Conservation (phyloP, 2,329 filamentous ascomycete species). For the Fusarium zealandicum region DNA sequence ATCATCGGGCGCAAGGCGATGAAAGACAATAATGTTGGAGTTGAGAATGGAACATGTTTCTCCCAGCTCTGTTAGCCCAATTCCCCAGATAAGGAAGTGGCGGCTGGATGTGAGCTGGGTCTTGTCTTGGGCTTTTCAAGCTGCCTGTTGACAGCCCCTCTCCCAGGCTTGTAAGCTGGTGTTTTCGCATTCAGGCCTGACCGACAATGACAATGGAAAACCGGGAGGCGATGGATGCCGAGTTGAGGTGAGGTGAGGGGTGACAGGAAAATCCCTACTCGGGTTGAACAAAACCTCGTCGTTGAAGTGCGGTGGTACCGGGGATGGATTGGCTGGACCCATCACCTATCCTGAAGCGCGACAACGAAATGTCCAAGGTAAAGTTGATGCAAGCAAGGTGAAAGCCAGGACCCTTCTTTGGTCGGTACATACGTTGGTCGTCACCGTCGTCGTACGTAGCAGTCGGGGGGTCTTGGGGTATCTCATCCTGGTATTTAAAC, state of each 20-base stretch:
- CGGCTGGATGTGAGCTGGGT: slow-evolving; percentile 25
- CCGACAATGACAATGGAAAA: slow-evolving; percentile 13
- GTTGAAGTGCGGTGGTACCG: slow-evolving; percentile 24
- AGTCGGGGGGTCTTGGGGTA: slow-evolving; percentile 10
- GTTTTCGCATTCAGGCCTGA: background rate
- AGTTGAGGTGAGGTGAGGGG: slow-evolving; percentile 16
- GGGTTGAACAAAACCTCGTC: slow-evolving; percentile 6
- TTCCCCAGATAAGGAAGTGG: slow-evolving; percentile 22
- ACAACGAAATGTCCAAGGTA: slow-evolving; percentile 3
- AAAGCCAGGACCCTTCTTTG: slow-evolving; percentile 28
- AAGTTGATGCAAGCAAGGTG: slow-evolving; percentile 30
- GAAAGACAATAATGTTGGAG: background rate
- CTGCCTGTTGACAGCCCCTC: background rate
- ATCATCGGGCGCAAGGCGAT: background rate
- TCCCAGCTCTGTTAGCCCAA: slow-evolving; percentile 12
- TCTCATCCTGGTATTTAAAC: slow-evolving; percentile 4
- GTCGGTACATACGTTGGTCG: slow-evolving; percentile 17
- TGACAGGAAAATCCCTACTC: slow-evolving; percentile 20
- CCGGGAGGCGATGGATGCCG: slow-evolving; percentile 8
- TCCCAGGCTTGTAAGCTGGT: background rate
- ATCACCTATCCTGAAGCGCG: slow-evolving; percentile 8
- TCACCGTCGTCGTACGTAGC: slow-evolving; percentile 23
- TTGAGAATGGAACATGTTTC: slow-evolving; percentile 12
- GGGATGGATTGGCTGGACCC: slow-evolving; percentile 24
- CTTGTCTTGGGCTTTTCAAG: slow-evolving; percentile 11